Base-by-base conservation (phyloP, 345 rosid species). In the Dovyalis caffra region DNA sequence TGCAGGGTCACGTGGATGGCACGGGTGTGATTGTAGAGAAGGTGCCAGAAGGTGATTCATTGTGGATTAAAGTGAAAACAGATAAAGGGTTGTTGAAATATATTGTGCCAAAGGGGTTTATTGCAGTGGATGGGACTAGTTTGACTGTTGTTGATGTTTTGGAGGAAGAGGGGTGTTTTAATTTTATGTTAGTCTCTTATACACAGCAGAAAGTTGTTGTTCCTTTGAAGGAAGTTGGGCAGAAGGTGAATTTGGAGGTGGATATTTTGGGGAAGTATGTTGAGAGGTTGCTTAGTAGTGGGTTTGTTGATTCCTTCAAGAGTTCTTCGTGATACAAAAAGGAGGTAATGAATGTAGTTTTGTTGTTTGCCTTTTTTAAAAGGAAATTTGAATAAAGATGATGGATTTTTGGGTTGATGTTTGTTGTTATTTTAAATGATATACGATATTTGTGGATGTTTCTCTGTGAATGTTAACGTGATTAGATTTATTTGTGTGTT, bases 1-100 rank as follows among this genome's bases (percentile, higher is more conserved):
- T 90, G 80, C 97, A 90, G 85, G 98, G 98, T 7, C 97, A 92
- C 73, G 97, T 94, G 74, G 98, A 94, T 70, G 97, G 97, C 8
- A 90, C 95, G 14, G 98, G 97, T 51, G 89, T 78, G 90, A 94
- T 94, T 0, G 89, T 86, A 45, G 78, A 78, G 57, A 89, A 80
- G 85, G 88, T 83, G 23, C 75, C 74, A 6, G 97, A 94, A 53
- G 88, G 82, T 16, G 98, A 94, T 71, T 94, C 98, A 1, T 31
- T 94, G 82, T 91, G 97, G 98, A 81, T 94, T 56, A 92, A 90
- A 81, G 93, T 94, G 66, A 92, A 85, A 82, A 85, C 85, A 1
- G 83, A 85, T 11, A 74, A 83, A 66, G 77, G 70, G 28, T 56
- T 94, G 65, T 49, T 94, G 79, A 86, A 83, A 77, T 92, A 92